Evolutionary conservation across 768 basidiomycete species (phyloP), one percentile per base, ranked within the genome.

Genomic region (Tulasnella sp.): DNA sequence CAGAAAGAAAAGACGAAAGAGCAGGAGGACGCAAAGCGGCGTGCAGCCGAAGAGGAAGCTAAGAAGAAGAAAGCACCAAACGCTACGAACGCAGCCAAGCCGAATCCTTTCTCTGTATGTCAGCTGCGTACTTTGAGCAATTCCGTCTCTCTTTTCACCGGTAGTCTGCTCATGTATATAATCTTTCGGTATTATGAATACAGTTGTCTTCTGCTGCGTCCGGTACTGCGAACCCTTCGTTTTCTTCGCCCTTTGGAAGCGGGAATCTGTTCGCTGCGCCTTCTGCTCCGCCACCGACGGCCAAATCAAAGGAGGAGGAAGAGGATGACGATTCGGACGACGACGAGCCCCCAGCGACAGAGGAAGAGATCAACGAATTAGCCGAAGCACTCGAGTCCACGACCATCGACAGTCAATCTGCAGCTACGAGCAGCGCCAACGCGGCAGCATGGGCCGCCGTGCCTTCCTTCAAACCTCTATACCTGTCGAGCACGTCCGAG

Each of bases 401-500:
- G 11, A 31, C 69, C n/a, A 71, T 71, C 37, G 69, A 71, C 42
- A 31, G 15, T 2, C 25, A 38, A 31, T 71, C 69, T 2, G 8
- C 58, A 25, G 58, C 58, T 12, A 64, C 19, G 58, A 64, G 58
- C 58, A 25, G 31, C n/a, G 58, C 58, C 3, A 25, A 64, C 29
- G 58, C 58, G 2, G 29, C 64, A 17, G n/a, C 77, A 45, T 78
- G 77, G 78, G 37, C 42, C 31, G 14, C 74, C 92, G 71, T 52
- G 2, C 68, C 78, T 19, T 68, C 72, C 19, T 68, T 67, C 45
- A 84, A 87, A 12, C 84, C 92, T 0, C 79, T 91, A 2, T 95
- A 94, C 81, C 85, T 95, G 58, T 93, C 92, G 14, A 94, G 93
- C 0, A 80, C 85, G 4, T 85, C 89, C 4, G 93, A 95, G 81